These are phyloP conservation scores for Parasitella parasitica DNA, from an alignment of 371 early-diverging fungal genomes.

Conservation along the genomic window DNA sequence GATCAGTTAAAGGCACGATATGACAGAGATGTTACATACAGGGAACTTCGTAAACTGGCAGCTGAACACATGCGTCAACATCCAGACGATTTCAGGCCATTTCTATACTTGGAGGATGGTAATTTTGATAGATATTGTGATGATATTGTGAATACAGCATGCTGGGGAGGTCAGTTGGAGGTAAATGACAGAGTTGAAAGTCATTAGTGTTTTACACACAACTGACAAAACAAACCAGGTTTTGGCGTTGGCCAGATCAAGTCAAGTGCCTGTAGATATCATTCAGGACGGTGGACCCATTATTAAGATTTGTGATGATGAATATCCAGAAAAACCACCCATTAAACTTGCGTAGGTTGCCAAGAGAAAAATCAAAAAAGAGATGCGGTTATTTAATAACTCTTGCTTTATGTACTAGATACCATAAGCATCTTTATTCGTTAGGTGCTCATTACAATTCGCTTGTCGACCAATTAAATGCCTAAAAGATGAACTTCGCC, in stretches of 20 bases:
- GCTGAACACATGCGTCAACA: constrained; percentile 79
- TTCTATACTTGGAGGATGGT: constrained; percentile 80
- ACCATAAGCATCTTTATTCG: constrained; percentile 88
- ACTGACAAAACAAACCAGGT: constrained; percentile 49
- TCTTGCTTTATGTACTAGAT: constrained; percentile 47
- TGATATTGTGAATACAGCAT: constrained; percentile 76
- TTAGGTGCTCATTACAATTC: constrained; percentile 92
- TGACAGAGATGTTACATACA: constrained; percentile 47
- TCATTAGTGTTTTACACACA: background rate
- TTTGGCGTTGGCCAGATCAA: constrained; percentile 71
- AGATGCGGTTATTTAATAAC: background rate
- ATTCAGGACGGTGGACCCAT: constrained; percentile 77
- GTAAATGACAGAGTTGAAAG: constrained; percentile 40
- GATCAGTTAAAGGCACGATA: constrained; percentile 71
- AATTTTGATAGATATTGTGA: constrained; percentile 78
- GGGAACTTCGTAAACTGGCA: constrained; percentile 67
- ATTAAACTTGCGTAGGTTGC: constrained; percentile 74
- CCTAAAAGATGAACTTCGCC: background rate
- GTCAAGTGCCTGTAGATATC: constrained; percentile 72
- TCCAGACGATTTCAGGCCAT: constrained; percentile 87
- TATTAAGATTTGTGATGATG: constrained; percentile 76
- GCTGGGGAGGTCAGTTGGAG: constrained; percentile 96
- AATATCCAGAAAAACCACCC: constrained; percentile 59
- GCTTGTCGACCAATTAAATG: constrained; percentile 8
- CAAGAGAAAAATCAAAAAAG: background rate